These are phyloP conservation scores for Phytophthora cajani DNA, from an alignment of 352 stramenopile species.

Conservation along the genomic window DNA sequence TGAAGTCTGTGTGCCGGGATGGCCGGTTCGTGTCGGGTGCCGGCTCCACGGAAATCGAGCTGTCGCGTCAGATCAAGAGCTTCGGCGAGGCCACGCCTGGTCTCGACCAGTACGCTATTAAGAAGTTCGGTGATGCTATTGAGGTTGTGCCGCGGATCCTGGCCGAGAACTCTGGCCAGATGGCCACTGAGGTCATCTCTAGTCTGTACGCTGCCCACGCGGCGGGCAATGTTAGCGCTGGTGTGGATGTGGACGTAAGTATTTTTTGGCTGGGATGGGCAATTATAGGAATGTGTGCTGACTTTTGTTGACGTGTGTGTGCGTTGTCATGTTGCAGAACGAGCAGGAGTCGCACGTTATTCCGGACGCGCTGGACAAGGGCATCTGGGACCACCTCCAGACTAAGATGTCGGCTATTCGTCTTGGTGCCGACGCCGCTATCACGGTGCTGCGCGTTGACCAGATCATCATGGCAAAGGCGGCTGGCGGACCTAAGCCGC, in stretches of 20 bases:
- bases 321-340: slow-evolving; percentile 46
- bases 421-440: slow-evolving; percentile 96
- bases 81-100: slow-evolving; percentile 96
- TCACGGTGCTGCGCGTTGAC: slow-evolving; percentile 99
- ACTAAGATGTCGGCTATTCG: slow-evolving; percentile 98
- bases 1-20: slow-evolving; percentile 96
- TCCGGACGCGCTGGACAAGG: slow-evolving; percentile 71
- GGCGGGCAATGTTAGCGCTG: slow-evolving; percentile 89
- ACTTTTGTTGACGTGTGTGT: slow-evolving; percentile 22
- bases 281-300: slow-evolving; percentile 10
- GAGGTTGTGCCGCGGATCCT: slow-evolving; percentile 98
- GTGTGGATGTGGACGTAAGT: slow-evolving; percentile 95
- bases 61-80: slow-evolving; percentile 94
- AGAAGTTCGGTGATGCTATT: slow-evolving; percentile 98
- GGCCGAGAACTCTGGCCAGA: slow-evolving; percentile 97
- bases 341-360: slow-evolving; percentile 85
- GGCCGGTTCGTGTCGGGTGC: slow-evolving; percentile 94
- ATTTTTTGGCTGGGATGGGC: slow-evolving; percentile 7
- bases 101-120: slow-evolving; percentile 99
- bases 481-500: slow-evolving; percentile 94
- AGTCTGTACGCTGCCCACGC: slow-evolving; percentile 95
- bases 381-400: slow-evolving; percentile 94
- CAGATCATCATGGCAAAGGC: slow-evolving; percentile 99
- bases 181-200: slow-evolving; percentile 94
- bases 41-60: slow-evolving; percentile 96